These are phyloP conservation scores for Juglanconis oblonga DNA, from an alignment of 2,329 filamentous ascomycete species.

Conservation along the genomic window DNA sequence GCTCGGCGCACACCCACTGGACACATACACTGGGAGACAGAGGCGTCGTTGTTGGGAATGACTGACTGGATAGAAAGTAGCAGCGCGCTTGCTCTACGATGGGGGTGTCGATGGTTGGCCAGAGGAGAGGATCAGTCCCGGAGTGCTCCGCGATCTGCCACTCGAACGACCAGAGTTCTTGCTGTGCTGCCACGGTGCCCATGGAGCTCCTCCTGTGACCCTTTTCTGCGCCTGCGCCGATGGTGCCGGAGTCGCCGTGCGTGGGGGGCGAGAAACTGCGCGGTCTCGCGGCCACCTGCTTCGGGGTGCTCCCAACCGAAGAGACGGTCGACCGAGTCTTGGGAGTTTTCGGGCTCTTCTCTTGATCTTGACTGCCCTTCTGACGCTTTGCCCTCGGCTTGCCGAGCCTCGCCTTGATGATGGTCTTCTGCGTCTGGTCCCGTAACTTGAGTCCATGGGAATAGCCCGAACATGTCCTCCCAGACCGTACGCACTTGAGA, in stretches of 20 bases:
- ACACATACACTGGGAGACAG: neutral
- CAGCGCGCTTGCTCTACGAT: conserved; percentile 10
- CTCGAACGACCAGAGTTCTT: neutral
- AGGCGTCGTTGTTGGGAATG: neutral
- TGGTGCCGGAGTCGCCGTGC: neutral
- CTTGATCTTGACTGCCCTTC: neutral
- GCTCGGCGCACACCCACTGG: no score
- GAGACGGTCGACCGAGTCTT: neutral
- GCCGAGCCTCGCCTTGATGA: conserved; percentile 7
- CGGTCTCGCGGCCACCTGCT: neutral
- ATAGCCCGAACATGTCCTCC: conserved; percentile 9
- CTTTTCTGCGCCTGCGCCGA: neutral
- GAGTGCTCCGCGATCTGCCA: neutral
- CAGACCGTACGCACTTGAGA: conserved; percentile 13
- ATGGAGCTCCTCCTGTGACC: neutral
- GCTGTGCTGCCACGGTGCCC: neutral
- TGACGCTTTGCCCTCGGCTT: neutral
- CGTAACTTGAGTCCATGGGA: conserved; percentile 8
- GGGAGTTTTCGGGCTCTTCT: neutral
- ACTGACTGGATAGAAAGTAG: conserved; percentile 9
- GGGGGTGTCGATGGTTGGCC: conserved; percentile 5
- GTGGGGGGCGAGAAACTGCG: neutral
- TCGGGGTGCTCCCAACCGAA: neutral
- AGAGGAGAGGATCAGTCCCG: neutral
- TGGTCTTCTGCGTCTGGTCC: conserved; percentile 12